A percentile compares a stretch with the other conserved stretches of the same genome.
phyloP scores from a whole-genome alignment of 306 rosid genomes.

The Clitoria ternatea region DNA sequence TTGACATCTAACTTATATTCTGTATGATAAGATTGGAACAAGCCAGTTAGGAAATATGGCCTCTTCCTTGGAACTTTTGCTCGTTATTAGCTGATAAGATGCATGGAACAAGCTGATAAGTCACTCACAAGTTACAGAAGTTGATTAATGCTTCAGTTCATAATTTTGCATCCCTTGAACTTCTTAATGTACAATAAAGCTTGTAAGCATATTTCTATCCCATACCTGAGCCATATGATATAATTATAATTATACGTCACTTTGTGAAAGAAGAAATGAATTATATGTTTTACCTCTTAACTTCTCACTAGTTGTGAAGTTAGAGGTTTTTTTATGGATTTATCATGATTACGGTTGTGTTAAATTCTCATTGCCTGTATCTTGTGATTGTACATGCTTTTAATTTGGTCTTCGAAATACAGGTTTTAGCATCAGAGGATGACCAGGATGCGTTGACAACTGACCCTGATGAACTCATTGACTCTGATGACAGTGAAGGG shows the following conservation, averaged over 20 bases:
- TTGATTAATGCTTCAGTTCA: slow-evolving; percentile 27
- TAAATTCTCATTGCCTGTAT: slow-evolving; percentile 2
- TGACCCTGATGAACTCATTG: slow-evolving; percentile 92
- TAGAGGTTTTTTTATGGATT: slow-evolving; percentile 4
- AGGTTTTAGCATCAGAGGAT: slow-evolving; percentile 97
- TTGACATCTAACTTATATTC: slow-evolving; percentile 27
- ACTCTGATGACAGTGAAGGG: slow-evolving; percentile 97
- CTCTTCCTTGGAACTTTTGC: slow-evolving; percentile 30
- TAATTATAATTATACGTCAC: neutral
- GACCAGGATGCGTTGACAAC: slow-evolving; percentile 98
- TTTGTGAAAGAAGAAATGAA: neutral
- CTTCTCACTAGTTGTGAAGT: slow-evolving; percentile 10
- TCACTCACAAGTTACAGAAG: slow-evolving; percentile 26
- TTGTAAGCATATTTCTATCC: slow-evolving; percentile 29
- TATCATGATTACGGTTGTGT: neutral
- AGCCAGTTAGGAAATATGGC: slow-evolving; percentile 25
- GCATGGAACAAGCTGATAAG: slow-evolving; percentile 30
- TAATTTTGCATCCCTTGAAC: slow-evolving; percentile 28
- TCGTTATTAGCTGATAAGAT: slow-evolving; percentile 26
- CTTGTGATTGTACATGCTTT: slow-evolving; percentile 22
- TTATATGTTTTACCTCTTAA: neutral
- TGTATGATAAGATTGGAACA: slow-evolving; percentile 27
- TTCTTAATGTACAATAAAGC: slow-evolving; percentile 30
- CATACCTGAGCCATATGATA: slow-evolving; percentile 18
- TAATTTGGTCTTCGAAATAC: slow-evolving; percentile 29